Base-by-base conservation (phyloP, 2,329 filamentous ascomycete species). In the Grosmannia serpens region DNA sequence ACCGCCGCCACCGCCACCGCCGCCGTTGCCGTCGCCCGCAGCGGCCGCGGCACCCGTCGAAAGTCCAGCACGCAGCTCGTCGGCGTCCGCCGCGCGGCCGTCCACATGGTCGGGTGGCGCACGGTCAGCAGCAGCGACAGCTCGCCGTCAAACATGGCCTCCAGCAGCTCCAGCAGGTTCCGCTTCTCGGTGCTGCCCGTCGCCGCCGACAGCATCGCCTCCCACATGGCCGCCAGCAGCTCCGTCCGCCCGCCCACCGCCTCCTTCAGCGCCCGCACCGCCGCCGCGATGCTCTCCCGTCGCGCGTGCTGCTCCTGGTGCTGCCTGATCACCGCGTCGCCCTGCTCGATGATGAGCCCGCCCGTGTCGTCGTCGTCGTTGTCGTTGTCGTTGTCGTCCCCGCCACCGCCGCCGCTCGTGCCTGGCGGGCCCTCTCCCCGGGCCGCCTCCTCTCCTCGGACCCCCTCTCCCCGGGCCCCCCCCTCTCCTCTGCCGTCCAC, bases 371-470 rank as follows among this genome's bases (percentile, higher is more conserved):
- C 62, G 10, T 64, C 59, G 50, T 66, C 44, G 55, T 68, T 71
- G 58, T 77, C 74, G 62, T 85, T 81, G 38, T 82, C 83, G 58
- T 77, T 73, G 62, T 85, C 80, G 33, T 82, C 83, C n/a, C 10
- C n/a, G n/a, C n/a, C n/a, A 5, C 41, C 41, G 41, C 20, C 26
- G 41, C 35, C 26, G n/a, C 26, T 41, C 53, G n/a, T n/a, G n/a
- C n/a, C n/a, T n/a, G n/a, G n/a, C n/a, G n/a, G n/a, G n/a, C n/a
- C 58, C 24, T 54, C 50, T 15, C 52, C 33, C 11, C 10, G n/a
- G 7, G 10, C 20, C 49, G 10, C 17, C 29, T 29, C 15, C 26
- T 10, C 26, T 3, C 49, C 24, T 26, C 49, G 15, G 24, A 8
- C 9, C 24, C 41, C 22, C 26, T 22, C 11, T 44, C 26, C 4